These are phyloP conservation scores for Russula ochroleuca DNA, from an alignment of 768 basidiomycete genomes.

Conservation along the genomic window DNA sequence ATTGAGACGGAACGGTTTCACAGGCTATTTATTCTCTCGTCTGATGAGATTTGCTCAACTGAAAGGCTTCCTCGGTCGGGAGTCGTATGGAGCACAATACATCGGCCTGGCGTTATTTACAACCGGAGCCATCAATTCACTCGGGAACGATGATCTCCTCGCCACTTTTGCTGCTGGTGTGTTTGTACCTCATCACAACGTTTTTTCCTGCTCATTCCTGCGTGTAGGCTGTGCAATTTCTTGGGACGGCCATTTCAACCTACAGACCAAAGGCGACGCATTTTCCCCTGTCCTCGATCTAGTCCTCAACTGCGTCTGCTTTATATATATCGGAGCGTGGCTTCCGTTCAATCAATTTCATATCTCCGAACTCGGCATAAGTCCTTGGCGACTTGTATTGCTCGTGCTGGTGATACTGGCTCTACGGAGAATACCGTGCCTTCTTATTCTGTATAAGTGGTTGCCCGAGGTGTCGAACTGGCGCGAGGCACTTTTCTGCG, in stretches of 20 bases:
- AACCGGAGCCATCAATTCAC: conserved; percentile 62
- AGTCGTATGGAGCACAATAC: conserved; percentile 89
- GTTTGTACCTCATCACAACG: conserved; percentile 11
- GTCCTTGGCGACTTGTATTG: conserved; percentile 72
- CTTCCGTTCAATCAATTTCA: conserved; percentile 61
- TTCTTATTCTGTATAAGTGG: conserved; percentile 73
- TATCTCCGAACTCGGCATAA: conserved; percentile 52
- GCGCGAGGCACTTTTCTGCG: conserved; percentile 84
- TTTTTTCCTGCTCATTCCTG: conserved; percentile 3
- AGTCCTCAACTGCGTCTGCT: conserved; percentile 70
- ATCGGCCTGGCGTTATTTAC: conserved; percentile 68
- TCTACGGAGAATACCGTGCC: conserved; percentile 74
- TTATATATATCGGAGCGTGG: conserved; percentile 88
- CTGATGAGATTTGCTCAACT: conserved; percentile 67
- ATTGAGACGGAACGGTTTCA: neutral
- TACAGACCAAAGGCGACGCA: conserved; percentile 76
- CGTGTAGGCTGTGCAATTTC: conserved; percentile 76
- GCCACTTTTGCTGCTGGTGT: conserved; percentile 82
- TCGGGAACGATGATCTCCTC: conserved; percentile 85
- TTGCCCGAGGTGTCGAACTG: conserved; percentile 84
- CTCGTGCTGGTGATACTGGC: conserved; percentile 64
- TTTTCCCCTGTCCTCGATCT: conserved; percentile 92
- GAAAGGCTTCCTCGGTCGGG: conserved; percentile 64
- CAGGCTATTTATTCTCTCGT: conserved; percentile 62
- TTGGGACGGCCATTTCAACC: conserved; percentile 84